Evolutionary conservation across 495 filamentous ascomycete species (phyloP), one percentile per base, ranked within the genome.

Genomic region (Bombardia bombarda): DNA sequence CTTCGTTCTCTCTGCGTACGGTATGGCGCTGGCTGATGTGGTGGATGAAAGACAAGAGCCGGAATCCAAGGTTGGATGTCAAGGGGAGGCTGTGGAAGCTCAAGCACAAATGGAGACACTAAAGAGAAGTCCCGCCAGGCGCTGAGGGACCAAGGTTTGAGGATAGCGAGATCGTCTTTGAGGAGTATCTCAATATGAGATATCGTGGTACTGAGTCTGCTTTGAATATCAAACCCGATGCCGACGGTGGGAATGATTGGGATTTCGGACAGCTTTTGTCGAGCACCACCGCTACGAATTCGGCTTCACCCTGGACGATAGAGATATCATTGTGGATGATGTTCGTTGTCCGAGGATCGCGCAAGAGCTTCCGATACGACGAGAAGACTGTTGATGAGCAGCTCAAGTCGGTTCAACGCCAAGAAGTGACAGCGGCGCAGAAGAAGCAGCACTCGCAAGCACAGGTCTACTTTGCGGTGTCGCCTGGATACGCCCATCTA

Each of bases 1-100:
- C 90, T 0, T 95, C 0, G 88, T 98, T 2, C 73, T 98, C 0
- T 95, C 89, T 0, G 92, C 92, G 2, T 98, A 96, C 50, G 92
- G 92, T 13, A 96, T 98, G 90, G 88, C 88, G 3, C 62, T 98
- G 18, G 92, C 92, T 4, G 90, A 98, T 56, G 89, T 95, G 1
- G 90, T 96, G 10, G 85, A 95, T 38, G 92, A 98, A 62, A 72
- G 79, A 25, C 90, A 96, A 53, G 87, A 90, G 51, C 92, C 92
- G 6, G 87, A 88, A 32, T 92, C 88, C 3, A 78, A 76, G n/a
- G 75, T 86, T 3, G n/a, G n/a, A n/a, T 90, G 86, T 82, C 63
- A 65, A 7, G 75, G 73, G 16, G 63, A 70, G 10, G 69, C 67
- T 8, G 69, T 79, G 13, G 50, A 69, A 67, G 2, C 66, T 85